Percentiles rank a stretch among this genome's conserved stretches.
These are phyloP conservation scores for Gossypium bickii DNA, from an alignment of 345 rosid species.

Conservation along the genomic window DNA sequence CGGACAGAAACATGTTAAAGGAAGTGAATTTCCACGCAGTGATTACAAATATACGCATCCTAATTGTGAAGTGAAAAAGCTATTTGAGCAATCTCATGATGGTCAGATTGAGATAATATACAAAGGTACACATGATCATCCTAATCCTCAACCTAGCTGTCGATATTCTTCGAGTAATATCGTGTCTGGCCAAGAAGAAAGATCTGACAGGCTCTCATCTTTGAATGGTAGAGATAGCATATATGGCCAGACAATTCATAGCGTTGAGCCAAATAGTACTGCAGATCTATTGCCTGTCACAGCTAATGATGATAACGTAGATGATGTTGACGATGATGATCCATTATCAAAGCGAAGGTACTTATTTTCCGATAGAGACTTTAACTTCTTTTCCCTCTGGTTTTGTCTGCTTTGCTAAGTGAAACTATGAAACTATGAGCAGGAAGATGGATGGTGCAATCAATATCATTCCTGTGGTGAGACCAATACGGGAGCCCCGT, in stretches of 20 bases:
- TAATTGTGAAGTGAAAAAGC: constrained; percentile 94
- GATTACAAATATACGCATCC: constrained; percentile 98
- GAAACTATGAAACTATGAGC: constrained; percentile 25
- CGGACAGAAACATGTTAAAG: constrained; percentile 98
- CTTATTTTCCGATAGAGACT: constrained; percentile 9
- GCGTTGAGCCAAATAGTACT: constrained; percentile 44
- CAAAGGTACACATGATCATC: constrained; percentile 96
- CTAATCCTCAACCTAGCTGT: constrained; percentile 87
- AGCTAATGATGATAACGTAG: constrained; percentile 55
- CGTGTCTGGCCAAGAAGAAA: constrained; percentile 65
- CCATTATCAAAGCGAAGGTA: constrained; percentile 83
- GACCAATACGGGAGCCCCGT: constrained; percentile 96
- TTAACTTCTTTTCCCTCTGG: constrained; percentile 10
- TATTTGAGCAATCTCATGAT: constrained; percentile 86
- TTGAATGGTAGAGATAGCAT: constrained; percentile 46
- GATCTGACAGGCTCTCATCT: constrained; percentile 48
- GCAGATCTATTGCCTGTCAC: constrained; percentile 48
- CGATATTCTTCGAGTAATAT: constrained; percentile 55
- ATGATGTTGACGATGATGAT: constrained; percentile 73
- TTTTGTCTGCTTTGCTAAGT: constrained; percentile 18
- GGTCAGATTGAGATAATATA: constrained; percentile 91
- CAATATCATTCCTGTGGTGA: constrained; percentile 84
- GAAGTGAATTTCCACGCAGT: constrained; percentile 96
- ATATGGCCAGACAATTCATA: constrained; percentile 44
- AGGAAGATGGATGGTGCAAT: constrained; percentile 80